Evolutionary conservation across 495 filamentous ascomycete species (phyloP).

Genomic region (Parachaetomium inaequale): DNA sequence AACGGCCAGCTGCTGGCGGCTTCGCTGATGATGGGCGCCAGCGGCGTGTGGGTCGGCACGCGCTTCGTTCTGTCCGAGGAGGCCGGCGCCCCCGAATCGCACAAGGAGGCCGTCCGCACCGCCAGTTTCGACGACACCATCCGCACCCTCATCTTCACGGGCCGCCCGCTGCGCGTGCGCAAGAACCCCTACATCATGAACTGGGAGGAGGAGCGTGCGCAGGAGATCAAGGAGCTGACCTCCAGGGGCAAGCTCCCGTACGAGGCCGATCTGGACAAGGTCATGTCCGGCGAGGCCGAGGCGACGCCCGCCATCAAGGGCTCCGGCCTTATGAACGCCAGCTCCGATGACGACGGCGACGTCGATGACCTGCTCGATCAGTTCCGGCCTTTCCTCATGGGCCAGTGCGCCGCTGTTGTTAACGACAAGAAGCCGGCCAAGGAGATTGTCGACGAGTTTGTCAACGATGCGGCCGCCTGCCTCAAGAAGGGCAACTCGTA

Average conservation of each 20-base stretch:
- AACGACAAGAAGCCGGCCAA: slow-evolving; percentile 92
- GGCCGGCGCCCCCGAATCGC: slow-evolving; percentile 86
- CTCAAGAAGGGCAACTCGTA: slow-evolving; percentile 28
- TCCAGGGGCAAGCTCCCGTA: slow-evolving; percentile 85
- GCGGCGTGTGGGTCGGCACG: slow-evolving; percentile 93
- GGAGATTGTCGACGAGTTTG: slow-evolving; percentile 90
- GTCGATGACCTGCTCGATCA: slow-evolving; percentile 78
- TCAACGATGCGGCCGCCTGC: slow-evolving; percentile 64
- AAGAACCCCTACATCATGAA: slow-evolving; percentile 89
- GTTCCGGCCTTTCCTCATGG: slow-evolving; percentile 91
- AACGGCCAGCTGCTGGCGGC: slow-evolving; percentile 90
- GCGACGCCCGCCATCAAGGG: slow-evolving; percentile 75
- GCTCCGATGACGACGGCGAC: slow-evolving; percentile 57
- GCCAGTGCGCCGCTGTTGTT: slow-evolving; percentile 89
- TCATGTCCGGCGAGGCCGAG: slow-evolving; percentile 49
- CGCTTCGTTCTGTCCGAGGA: slow-evolving; percentile 92
- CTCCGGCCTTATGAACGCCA: slow-evolving; percentile 66
- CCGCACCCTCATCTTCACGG: slow-evolving; percentile 96
- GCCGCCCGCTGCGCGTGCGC: slow-evolving; percentile 87
- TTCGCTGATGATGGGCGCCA: slow-evolving; percentile 86
- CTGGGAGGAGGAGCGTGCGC: slow-evolving; percentile 87
- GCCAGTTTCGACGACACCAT: slow-evolving; percentile 91
- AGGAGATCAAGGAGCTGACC: slow-evolving; percentile 90
- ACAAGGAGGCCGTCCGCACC: slow-evolving; percentile 95
- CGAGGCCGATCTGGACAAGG: slow-evolving; percentile 87